Base-by-base conservation (phyloP, 2,329 filamentous ascomycete species). In the Teratosphaeria viscida region DNA sequence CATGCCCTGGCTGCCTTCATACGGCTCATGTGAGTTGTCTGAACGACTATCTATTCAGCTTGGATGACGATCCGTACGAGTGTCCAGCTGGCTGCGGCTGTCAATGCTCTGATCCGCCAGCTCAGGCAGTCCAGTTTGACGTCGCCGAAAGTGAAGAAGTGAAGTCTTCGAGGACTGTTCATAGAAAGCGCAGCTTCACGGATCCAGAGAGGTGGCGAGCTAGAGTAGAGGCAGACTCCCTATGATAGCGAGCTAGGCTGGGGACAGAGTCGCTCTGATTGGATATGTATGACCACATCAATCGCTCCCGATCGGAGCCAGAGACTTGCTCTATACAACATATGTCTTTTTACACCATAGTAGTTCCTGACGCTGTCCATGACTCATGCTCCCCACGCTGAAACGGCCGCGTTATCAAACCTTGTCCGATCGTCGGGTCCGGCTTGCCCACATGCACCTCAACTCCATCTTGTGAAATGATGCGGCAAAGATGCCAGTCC, bases 1-100 rank as follows among this genome's bases (percentile, higher is more conserved):
- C 71, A 7, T 72, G 70, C 59, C 63, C 66, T 5, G 49, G 54
- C 32, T 72, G 70, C 57, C 56, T 68, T 53, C 70, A 72, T 55
- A 64, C 64, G 8, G 64, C 63, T 16, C 70, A 72, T 56, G 56
- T 67, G 7, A 39, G 32, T 1, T 72, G 70, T 58, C 52, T 71
- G 32, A 62, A 62, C 5, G 56, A 54, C 1, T 63, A 65, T 47
- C 35, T 68, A 12, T 57, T 53, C 3, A 57, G 34, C 14, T 37
- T 63, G 4, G 61, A 57, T 27, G 57, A 58, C 12, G 64, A 60
- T 11, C 43, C 57, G 10, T 69, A 68, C 54, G 63, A 65, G 12
- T 71, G 69, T 61, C 67, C 68, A 1, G 63, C 65, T 10, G 70
- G 70, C 0, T 72, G 70, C 57, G 70, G 69, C 1, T 72, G 70